Evolutionary conservation across 371 early-diverging fungal genomes (phyloP), one percentile per base, ranked within the genome.

Genomic region (Mucor mucedo): DNA sequence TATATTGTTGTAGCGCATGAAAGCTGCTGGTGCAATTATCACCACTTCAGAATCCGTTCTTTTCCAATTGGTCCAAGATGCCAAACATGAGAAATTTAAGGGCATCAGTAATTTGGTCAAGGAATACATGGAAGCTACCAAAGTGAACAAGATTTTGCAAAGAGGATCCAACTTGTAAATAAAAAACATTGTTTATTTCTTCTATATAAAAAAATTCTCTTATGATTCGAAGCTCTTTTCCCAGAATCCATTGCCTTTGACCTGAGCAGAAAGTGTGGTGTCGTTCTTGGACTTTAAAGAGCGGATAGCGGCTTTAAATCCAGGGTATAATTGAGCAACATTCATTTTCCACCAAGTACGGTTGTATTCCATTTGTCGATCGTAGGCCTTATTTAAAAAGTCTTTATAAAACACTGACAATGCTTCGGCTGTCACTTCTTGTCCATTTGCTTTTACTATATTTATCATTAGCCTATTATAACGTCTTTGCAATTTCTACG

Each of bases 11-110:
- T 64, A 91, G 87, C 82, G 94, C 21, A 81, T 95, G 86, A 73
- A 77, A 48, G 70, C 78, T 13, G 91, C 88, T 14, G 96, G 96
- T 9, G 94, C 93, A 21, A 73, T 71, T 48, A 81, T 98, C 29
- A 90, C 92, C 21, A 92, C 91, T 6, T 94, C 95, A 11, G 98
- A 98, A 62, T 92, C 94, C 11, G 76, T 94, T n/a, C 71, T 98
- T 55, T 97, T 98, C 86, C 93, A 94, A 81, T 75, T 98, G 27
- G 68, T 94, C n/a, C 78, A 81, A 13, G 96, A 96, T 73, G 84
- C 96, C 14, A 82, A 80, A 41, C 78, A 93, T 71, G 82, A 83
- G 10, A 87, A 90, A 62, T 98, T 97, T 82, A 93, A 90, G 82
- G 75, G 70, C 1, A 82, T 95, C 52, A 89, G 89, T 57, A 74